phyloP scores from a whole-genome alignment of 352 stramenopile species.

The Globisporangium recalcitrans region DNA sequence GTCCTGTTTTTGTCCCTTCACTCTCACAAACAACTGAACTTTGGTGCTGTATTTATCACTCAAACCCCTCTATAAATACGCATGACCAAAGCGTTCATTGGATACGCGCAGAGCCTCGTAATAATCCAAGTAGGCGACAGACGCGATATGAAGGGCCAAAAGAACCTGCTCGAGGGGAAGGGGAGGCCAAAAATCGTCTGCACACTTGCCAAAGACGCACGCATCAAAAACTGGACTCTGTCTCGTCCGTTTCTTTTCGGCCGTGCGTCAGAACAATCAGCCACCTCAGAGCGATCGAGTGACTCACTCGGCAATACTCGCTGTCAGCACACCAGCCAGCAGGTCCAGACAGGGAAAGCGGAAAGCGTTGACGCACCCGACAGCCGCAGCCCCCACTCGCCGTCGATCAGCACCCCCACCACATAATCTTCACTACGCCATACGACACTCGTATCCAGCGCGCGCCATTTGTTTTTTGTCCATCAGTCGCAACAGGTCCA shows the following conservation, averaged over 20 bases:
- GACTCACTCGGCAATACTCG: background rate
- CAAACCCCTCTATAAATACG: background rate
- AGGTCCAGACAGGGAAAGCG: background rate
- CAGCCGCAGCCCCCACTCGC: background rate
- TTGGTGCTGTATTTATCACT: background rate
- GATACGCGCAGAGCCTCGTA: background rate
- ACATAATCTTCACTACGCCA: background rate
- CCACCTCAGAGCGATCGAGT: background rate
- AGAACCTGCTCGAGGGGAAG: slow-evolving; percentile 4
- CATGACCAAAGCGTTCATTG: no score
- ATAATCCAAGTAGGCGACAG: background rate
- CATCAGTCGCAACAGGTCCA: background rate
- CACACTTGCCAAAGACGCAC: background rate
- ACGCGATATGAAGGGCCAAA: background rate
- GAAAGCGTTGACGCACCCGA: background rate
- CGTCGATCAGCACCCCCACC: background rate
- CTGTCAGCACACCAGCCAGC: background rate
- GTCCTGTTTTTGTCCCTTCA: no score
- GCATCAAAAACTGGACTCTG: background rate
- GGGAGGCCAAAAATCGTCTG: background rate
- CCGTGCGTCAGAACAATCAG: background rate
- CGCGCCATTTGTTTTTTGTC: background rate
- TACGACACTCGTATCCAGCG: background rate
- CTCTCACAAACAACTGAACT: background rate
- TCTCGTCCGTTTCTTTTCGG: background rate